Evolutionary conservation across 345 rosid genomes (phyloP).

Genomic region (Syzygium jambos): DNA sequence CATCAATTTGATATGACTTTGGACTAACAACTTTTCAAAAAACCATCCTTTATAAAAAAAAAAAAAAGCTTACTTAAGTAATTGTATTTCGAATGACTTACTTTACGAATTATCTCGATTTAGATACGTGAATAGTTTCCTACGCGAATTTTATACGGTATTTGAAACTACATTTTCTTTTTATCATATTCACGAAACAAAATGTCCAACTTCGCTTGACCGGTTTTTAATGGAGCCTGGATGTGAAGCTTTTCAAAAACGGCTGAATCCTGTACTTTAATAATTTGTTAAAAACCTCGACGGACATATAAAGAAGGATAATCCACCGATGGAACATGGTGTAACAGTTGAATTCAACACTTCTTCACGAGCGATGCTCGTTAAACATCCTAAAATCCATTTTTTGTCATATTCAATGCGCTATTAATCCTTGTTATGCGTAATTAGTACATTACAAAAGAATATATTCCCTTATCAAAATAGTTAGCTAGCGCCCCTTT

Average conservation of each 20-base stretch:
- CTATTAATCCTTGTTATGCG: background rate
- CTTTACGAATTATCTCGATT: background rate
- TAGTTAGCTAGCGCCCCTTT: background rate
- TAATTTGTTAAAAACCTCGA: background rate
- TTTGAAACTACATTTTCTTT: background rate
- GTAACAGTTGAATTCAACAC: background rate
- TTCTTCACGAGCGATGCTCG: background rate
- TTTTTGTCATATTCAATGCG: too few relatives aligned
- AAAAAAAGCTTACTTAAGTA: background rate
- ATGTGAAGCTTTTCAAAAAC: background rate
- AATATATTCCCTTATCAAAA: too few relatives aligned
- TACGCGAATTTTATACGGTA: rapidly evolving
- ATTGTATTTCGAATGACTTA: background rate
- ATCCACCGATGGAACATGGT: background rate
- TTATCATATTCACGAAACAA: background rate
- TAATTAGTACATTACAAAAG: background rate
- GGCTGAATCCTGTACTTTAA: background rate
- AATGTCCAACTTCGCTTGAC: background rate
- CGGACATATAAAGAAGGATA: background rate
- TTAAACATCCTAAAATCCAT: background rate
- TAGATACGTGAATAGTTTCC: background rate
- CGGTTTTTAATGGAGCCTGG: background rate
- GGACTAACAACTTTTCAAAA: background rate
- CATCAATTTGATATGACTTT: background rate
- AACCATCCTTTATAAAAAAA: background rate